Evolutionary conservation across 129 eudicot species (phyloP), one percentile per base, ranked within the genome.

Genomic region (Pulicaria dysenterica): DNA sequence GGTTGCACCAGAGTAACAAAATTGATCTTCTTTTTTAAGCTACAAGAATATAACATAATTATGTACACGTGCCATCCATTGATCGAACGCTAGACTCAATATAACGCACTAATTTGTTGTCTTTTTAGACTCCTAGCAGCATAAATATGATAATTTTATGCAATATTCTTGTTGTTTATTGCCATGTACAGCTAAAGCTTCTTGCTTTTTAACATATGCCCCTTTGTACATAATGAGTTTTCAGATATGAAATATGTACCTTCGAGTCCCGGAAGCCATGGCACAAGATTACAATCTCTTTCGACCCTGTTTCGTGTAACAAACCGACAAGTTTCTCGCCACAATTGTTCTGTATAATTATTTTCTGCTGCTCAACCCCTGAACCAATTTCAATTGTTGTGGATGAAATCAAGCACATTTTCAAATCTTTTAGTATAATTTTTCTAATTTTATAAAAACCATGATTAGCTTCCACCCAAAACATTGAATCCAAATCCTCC

Each of bases 251-350:
- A 42, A 34, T 34, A 44, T 66, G 39, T 46, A 66, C 71, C 71
- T 66, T 66, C 45, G 71, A 17, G 57, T 4, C 16, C 12, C 17
- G 71, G 40, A 66, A 65, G 41, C 71, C 71, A 65, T 65, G 71
- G 77, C 98, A 89, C 55, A 89, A 41, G 70, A 89, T 81, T 50
- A 85, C 95, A 58, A 87, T 77, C 65, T 80, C 84, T 64, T 57
- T 65, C 5, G 95, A 85, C 17, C 89, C 88, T 64, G 90, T 83
- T n/a, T 92, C 98, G 74, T 89, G 94, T n/a, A 92, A 77, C 58
- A 85, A 62, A n/a, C 98, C 98, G 56, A 85, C 89, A 45, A 65
- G 71, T 24, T 65, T 45, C 34, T 65, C 71, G 12, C 56, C 71
- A 8, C 54, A 24, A 6, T 44, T 46, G 54, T 65, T 65, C 45